A percentile compares a stretch with the other conserved stretches of the same genome.
Evolutionary conservation across 495 filamentous ascomycete genomes (phyloP).

Genomic region (Penicillium mononematosum): DNA sequence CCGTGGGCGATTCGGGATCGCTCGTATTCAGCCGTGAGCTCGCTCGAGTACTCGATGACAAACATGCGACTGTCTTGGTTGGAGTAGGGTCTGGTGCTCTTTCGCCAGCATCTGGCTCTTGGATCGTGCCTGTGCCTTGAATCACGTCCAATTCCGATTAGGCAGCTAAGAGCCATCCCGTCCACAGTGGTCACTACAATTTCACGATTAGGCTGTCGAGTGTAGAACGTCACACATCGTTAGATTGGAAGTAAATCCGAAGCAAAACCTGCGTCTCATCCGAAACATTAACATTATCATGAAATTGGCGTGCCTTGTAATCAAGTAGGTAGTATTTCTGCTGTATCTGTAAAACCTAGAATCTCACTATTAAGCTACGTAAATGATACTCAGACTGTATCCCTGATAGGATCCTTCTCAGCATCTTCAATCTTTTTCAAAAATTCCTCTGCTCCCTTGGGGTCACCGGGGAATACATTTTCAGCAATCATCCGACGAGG

Average conservation of each 20-base stretch:
- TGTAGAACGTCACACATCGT: not conserved
- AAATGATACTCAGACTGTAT: slow-evolving; percentile 4
- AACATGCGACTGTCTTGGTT: too few species aligned
- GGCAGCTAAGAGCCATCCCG: too few species aligned
- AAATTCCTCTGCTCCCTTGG: slow-evolving; percentile 54
- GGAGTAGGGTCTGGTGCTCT: too few species aligned
- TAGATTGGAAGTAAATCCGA: not conserved
- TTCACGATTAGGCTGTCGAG: too few species aligned
- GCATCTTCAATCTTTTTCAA: slow-evolving; percentile 53
- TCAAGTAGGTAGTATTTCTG: not conserved
- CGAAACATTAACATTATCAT: too few species aligned
- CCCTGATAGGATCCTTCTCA: slow-evolving; percentile 32
- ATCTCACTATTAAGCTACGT: not conserved
- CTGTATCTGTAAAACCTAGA: not conserved
- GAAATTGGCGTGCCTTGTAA: not conserved
- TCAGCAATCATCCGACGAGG: slow-evolving; percentile 61
- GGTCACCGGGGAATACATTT: slow-evolving; percentile 56
- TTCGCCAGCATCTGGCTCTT: too few species aligned
- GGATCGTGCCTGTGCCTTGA: too few species aligned
- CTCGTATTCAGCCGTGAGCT: too few species aligned
- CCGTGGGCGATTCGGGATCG: too few species aligned
- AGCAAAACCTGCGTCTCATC: not conserved
- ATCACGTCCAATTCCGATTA: too few species aligned
- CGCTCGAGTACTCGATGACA: too few species aligned
- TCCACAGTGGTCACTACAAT: too few species aligned